Conservation (phyloP, 176 grass and related monocot genomes). For the Poa annua region DNA sequence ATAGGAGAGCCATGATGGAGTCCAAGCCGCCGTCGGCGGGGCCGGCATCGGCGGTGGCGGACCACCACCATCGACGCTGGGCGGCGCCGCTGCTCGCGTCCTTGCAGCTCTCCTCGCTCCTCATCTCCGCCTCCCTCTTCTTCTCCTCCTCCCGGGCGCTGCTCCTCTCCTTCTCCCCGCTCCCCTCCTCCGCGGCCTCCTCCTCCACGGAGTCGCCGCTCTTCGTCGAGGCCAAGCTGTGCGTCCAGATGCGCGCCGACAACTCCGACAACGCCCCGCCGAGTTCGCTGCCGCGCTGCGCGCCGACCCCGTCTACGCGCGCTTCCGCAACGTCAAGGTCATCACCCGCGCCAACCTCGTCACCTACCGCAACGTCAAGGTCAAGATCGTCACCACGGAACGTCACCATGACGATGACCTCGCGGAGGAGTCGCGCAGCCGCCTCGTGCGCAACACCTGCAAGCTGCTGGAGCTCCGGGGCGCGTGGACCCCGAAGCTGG, state of each 20-base stretch:
- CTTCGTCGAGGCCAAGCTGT: slow-evolving; percentile 90
- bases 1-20: slow-evolving; percentile 43
- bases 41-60: slow-evolving; percentile 36
- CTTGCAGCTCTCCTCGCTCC: slow-evolving; percentile 67
- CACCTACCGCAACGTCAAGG: no score
- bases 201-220: slow-evolving; percentile 58
- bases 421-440: slow-evolving; percentile 62
- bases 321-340: slow-evolving; percentile 71
- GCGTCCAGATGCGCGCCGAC: slow-evolving; percentile 41
- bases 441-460: slow-evolving; percentile 67
- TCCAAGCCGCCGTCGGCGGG: slow-evolving; percentile 58
- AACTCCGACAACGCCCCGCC: not conserved
- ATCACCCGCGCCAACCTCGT: slow-evolving; percentile 84
- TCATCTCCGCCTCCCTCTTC: slow-evolving; percentile 76
- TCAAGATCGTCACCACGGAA: no score
- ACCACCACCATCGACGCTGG: slow-evolving; percentile 72
- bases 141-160: slow-evolving; percentile 72
- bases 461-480: slow-evolving; percentile 64
- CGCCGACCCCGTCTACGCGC: slow-evolving; percentile 58
- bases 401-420: not conserved
- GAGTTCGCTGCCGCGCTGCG: slow-evolving; percentile 56
- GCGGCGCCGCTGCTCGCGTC: slow-evolving; percentile 76
- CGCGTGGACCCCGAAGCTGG: slow-evolving; percentile 72
- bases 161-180: slow-evolving; percentile 77
- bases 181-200: slow-evolving; percentile 50